These are phyloP conservation scores for Fusarium brevicatenulatum DNA, from an alignment of 2,329 filamentous ascomycete species.

Conservation along the genomic window DNA sequence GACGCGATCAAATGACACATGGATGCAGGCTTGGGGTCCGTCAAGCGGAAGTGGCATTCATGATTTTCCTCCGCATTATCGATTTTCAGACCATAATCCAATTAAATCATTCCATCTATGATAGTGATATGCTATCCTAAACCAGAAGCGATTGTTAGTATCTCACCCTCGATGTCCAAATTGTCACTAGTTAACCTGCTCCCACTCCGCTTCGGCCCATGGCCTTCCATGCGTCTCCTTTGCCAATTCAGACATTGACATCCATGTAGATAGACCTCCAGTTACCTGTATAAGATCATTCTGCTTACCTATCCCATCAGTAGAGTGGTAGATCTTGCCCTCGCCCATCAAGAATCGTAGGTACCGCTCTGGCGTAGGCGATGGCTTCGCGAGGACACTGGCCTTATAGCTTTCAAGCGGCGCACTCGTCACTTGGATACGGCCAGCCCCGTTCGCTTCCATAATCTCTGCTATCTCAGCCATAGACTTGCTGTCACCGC, in stretches of 20 bases:
- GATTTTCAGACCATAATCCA: background rate
- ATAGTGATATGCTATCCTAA: accelerated
- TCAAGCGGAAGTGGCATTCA: background rate
- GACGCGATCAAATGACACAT: background rate
- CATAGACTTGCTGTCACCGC: background rate
- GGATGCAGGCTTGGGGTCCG: background rate
- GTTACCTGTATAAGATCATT: background rate
- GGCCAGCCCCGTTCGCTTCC: background rate
- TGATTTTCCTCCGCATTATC: background rate
- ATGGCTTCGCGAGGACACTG: background rate
- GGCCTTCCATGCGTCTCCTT: background rate
- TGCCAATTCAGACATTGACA: background rate
- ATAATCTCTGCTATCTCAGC: background rate
- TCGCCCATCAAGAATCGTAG: background rate
- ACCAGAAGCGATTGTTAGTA: accelerated
- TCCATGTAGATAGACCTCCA: background rate
- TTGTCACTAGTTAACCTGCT: background rate
- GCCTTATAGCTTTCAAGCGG: background rate
- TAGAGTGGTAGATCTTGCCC: background rate
- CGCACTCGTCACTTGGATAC: background rate
- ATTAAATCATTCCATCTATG: background rate
- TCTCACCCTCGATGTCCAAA: background rate
- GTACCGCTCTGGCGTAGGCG: background rate
- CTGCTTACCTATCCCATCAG: background rate
- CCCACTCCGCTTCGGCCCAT: background rate